Percentiles rank a stretch among this genome's conserved stretches.
Conservation (phyloP, 371 early-diverging fungal species). For the Choanephora cucurbitarum region DNA sequence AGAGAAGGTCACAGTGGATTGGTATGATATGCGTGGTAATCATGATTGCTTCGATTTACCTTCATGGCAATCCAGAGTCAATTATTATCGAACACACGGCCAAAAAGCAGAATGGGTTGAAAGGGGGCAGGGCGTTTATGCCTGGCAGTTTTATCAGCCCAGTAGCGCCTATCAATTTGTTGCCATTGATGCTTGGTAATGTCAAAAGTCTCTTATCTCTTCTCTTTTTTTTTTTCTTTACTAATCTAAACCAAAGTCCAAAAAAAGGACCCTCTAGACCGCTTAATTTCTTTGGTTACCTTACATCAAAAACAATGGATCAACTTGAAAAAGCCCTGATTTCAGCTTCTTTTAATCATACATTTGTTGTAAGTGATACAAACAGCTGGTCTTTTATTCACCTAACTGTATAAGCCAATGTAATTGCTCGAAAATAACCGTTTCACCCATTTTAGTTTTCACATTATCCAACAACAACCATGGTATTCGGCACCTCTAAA, state of each 20-base stretch:
- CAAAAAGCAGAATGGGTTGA: conserved; percentile 43
- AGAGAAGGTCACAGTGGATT: conserved; percentile 43
- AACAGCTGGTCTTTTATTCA: background rate
- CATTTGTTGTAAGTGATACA: conserved; percentile 40
- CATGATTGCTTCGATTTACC: conserved; percentile 86
- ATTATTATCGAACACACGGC: conserved; percentile 63
- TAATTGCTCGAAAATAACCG: background rate
- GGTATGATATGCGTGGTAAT: conserved; percentile 88
- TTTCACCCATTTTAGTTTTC: conserved; percentile 43
- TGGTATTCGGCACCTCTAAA: conserved; percentile 66
- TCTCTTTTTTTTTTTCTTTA: no score
- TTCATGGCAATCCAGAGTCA: conserved; percentile 59
- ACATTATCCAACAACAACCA: conserved; percentile 88
- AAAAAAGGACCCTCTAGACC: conserved; percentile 80
- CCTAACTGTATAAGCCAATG: no score
- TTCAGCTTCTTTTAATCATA: conserved; percentile 60
- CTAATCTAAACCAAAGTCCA: conserved; percentile 50
- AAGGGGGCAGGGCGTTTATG: conserved; percentile 61
- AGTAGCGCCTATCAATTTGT: conserved; percentile 84
- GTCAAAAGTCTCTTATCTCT: no score
- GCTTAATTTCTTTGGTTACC: conserved; percentile 89
- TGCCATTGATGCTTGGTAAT: conserved; percentile 85
- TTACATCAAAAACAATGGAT: conserved; percentile 78
- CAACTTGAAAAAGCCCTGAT: conserved; percentile 50
- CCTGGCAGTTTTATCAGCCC: conserved; percentile 53